Percentiles rank a stretch among this genome's conserved stretches.
These are phyloP conservation scores for Rhodotorula sp. DNA, from an alignment of 1,284 basidiomycete genomes.

Conservation along the genomic window DNA sequence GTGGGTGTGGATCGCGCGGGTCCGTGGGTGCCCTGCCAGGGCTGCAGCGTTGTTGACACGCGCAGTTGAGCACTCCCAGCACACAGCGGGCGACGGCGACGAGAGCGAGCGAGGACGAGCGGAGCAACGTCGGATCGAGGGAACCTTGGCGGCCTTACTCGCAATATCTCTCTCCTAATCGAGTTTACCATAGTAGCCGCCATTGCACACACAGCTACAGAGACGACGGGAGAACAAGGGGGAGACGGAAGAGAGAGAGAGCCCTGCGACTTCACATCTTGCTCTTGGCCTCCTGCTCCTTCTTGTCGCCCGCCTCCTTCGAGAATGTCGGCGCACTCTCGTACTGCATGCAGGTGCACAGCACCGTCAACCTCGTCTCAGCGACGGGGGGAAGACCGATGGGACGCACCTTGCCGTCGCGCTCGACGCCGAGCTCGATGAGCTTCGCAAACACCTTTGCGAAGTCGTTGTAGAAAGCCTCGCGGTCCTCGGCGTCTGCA, in stretches of 20 bases:
- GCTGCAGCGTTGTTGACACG: no score
- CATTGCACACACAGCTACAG: background rate
- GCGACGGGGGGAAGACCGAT: background rate
- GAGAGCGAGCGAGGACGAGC: background rate
- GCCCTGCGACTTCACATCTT: slow-evolving; percentile 36
- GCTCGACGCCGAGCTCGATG: slow-evolving; percentile 52
- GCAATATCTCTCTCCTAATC: background rate
- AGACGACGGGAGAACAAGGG: background rate
- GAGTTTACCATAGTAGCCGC: no score
- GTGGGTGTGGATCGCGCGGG: no score
- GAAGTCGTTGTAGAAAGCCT: slow-evolving; percentile 58
- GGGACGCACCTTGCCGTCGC: slow-evolving; percentile 46
- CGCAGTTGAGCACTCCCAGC: no score
- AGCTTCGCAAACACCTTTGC: slow-evolving; percentile 39
- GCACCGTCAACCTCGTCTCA: background rate
- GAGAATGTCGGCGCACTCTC: slow-evolving; percentile 40
- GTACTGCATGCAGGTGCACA: slow-evolving; percentile 24
- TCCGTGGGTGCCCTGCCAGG: no score
- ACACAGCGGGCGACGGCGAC: background rate
- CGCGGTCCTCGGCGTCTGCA: slow-evolving; percentile 55
- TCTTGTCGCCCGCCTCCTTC: slow-evolving; percentile 28
- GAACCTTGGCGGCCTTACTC: background rate
- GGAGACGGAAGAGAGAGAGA: no score
- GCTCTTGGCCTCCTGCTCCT: slow-evolving; percentile 20
- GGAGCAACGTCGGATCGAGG: background rate